Percentiles rank a stretch among this genome's conserved stretches.
These are phyloP conservation scores for Plantago coronopus DNA, from an alignment of 305 asterid species.

Conservation along the genomic window DNA sequence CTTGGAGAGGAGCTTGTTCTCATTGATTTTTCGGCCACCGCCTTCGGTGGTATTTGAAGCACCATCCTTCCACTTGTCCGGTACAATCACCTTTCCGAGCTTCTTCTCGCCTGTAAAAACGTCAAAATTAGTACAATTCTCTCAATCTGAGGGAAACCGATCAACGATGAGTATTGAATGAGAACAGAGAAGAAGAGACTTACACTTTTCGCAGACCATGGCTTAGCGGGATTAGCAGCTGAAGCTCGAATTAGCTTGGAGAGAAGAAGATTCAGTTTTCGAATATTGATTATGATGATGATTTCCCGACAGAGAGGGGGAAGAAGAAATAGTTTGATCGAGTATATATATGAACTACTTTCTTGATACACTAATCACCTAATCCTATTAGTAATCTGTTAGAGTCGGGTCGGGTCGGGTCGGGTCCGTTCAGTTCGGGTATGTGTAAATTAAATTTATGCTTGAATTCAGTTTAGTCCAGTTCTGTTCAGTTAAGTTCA, in stretches of 20 bases:
- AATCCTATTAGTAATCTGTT: too few species aligned
- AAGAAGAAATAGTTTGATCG: too few species aligned
- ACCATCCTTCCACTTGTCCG: slow-evolving; percentile 98
- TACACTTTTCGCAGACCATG: slow-evolving; percentile 93
- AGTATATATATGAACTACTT: too few species aligned
- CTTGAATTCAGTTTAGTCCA: too few species aligned
- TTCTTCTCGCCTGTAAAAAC: slow-evolving; percentile 77
- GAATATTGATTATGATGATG: too few species aligned
- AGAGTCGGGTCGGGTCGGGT: too few species aligned
- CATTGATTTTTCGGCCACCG: slow-evolving; percentile 95
- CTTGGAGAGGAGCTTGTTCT: slow-evolving; percentile 93
- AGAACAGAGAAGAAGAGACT: slow-evolving; percentile 8
- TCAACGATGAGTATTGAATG: not conserved
- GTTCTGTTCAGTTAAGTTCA: too few species aligned
- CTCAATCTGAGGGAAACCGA: slow-evolving; percentile 26
- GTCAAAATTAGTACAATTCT: slow-evolving; percentile 3
- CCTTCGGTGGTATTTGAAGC: slow-evolving; percentile 82
- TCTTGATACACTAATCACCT: too few species aligned
- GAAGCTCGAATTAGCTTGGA: not conserved
- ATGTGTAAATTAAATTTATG: too few species aligned
- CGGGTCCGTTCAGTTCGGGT: too few species aligned
- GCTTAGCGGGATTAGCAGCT: not conserved
- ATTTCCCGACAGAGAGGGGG: too few species aligned
- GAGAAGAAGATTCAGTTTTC: too few species aligned
- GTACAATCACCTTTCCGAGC: slow-evolving; percentile 83